Conservation (phyloP, 2,329 filamentous ascomycete genomes). For the Alternaria sp. region DNA sequence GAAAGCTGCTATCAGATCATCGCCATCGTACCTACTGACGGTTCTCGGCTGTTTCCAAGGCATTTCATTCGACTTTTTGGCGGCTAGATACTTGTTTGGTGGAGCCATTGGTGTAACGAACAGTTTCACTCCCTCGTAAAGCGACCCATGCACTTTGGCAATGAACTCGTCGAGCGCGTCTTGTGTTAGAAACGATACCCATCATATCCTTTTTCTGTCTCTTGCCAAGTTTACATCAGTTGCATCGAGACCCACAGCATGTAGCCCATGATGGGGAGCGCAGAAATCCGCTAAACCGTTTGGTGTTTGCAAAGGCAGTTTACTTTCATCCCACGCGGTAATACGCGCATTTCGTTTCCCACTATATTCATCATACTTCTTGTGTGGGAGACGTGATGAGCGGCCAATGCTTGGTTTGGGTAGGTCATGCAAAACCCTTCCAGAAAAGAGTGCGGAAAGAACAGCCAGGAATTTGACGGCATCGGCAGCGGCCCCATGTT, state of each 20-base stretch:
- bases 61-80: neutral
- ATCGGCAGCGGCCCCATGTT: neutral
- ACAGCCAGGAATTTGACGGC: neutral
- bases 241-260: neutral
- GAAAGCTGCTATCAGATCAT: neutral
- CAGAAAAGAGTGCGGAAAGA: neutral
- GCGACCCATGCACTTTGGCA: neutral
- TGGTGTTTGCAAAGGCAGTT: neutral
- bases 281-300: neutral
- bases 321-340: neutral
- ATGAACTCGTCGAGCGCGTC: neutral
- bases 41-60: neutral
- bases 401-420: neutral
- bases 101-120: neutral
- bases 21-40: neutral
- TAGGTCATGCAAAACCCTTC: neutral
- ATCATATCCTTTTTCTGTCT: neutral
- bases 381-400: neutral
- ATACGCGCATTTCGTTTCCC: neutral
- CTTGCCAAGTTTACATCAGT: neutral
- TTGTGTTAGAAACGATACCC: neutral
- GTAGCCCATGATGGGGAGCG: neutral
- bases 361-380: neutral
- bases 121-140: neutral
- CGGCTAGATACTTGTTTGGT: neutral